Evolutionary conservation across 352 stramenopile species (phyloP).

Genomic region (Stramenopiles sp.): DNA sequence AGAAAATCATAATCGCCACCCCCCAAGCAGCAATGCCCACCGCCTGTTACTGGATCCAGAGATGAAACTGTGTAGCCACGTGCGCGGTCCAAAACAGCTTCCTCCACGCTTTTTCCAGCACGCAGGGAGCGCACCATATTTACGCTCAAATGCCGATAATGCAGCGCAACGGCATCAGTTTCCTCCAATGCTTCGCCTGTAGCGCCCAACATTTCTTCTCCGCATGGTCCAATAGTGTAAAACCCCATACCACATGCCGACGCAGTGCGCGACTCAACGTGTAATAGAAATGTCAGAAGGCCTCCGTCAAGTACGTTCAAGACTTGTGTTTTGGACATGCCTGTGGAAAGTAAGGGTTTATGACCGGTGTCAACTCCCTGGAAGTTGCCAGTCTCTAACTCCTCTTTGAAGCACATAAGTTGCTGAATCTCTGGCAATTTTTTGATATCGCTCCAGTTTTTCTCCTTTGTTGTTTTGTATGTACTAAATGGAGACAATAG

Average conservation of each 20-base stretch:
- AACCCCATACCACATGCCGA: slow-evolving; percentile 37
- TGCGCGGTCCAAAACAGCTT: slow-evolving; percentile 38
- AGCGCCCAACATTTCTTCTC: slow-evolving; percentile 34
- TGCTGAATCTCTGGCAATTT: too few relatives aligned
- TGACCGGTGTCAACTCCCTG: too few relatives aligned
- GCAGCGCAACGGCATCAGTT: slow-evolving; percentile 35
- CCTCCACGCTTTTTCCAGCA: slow-evolving; percentile 17
- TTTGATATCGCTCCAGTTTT: too few relatives aligned
- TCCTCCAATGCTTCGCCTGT: slow-evolving; percentile 27
- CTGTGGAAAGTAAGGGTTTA: too few relatives aligned
- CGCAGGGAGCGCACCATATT: slow-evolving; percentile 28
- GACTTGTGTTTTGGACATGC: too few relatives aligned
- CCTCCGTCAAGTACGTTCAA: slow-evolving; percentile 31
- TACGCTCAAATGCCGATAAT: slow-evolving; percentile 41
- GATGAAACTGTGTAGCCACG: slow-evolving; percentile 35
- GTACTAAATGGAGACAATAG: too few relatives aligned
- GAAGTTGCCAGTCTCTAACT: too few relatives aligned
- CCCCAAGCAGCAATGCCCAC: slow-evolving; percentile 44
- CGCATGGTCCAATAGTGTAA: slow-evolving; percentile 51
- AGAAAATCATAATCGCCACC: slow-evolving; percentile 27
- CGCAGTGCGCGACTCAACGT: slow-evolving; percentile 41
- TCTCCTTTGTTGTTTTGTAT: too few relatives aligned
- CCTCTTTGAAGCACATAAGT: too few relatives aligned
- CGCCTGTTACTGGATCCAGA: slow-evolving; percentile 42
- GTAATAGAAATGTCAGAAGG: slow-evolving; percentile 39